Evolutionary conservation across 169 alveolate genomes (phyloP), one percentile per base, ranked within the genome.

Genomic region (Perkinsus olseni): DNA sequence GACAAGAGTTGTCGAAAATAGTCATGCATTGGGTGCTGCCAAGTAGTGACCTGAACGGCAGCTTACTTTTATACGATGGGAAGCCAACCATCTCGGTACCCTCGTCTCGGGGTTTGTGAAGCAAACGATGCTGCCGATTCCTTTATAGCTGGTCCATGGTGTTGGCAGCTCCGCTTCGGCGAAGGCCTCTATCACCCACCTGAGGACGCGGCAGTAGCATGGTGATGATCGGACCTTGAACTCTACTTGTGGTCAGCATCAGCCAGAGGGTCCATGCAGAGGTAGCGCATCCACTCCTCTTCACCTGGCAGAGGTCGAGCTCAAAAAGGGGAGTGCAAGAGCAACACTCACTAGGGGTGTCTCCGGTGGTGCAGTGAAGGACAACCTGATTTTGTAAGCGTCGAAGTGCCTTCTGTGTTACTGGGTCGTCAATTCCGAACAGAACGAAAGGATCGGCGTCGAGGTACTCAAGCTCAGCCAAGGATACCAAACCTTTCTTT

Each of bases 11-110:
- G 92, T 1, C 74, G 74, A 34, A 91, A 91, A 24, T 91, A 91
- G 92, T 91, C 92, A 62, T 91, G 38, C 39, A 91, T 8, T 11
- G 92, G 92, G 74, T 91, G 92, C 74, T 38, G 39, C 92, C 92
- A 91, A 28, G 92, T 91, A 21, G 51, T 62, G 82, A 62, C 82
- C 82, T 62, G 34, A 62, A 62, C 17, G 34, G 8, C 31, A 62
- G 3, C 50, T 6, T 6, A 40, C 50, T 40, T 6, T 40, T 11
- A 62, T 8, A 4, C 82, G 34, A 13, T 1, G 10, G 31, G 28
- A 13, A 62, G 1, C 4, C 82, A 4, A 62, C 82, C 17, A 13
- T 21, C 31, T 13, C 82, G n/a, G 11, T 91, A 28, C 50, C 37
- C 74, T 40, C 13, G 92, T 91, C 51, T 91, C 74, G n/a, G 39